phyloP scores from a whole-genome alignment of 2,329 filamentous ascomycete species.

The Venturia carpophila region DNA sequence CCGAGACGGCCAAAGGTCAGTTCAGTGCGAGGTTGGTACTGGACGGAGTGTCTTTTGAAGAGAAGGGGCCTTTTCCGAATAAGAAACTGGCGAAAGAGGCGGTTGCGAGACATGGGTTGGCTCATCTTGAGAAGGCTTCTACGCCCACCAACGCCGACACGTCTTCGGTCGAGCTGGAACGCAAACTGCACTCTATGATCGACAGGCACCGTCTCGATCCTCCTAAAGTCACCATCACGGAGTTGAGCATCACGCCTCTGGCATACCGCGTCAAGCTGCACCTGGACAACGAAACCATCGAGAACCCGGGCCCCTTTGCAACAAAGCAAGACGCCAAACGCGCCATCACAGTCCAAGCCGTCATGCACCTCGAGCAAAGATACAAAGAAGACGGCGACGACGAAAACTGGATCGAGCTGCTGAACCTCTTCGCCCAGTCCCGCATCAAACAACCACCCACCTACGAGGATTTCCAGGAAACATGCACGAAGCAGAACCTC shows the following conservation, averaged over 20 bases:
- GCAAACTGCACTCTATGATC: background rate
- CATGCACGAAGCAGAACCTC: background rate
- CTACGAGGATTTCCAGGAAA: conserved; percentile 7
- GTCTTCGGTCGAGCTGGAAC: background rate
- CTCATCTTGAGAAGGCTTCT: background rate
- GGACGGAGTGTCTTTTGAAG: background rate
- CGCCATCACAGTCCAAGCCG: background rate
- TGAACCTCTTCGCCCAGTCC: background rate
- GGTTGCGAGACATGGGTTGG: conserved; percentile 1
- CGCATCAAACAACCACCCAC: background rate
- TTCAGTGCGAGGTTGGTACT: conserved; percentile 7
- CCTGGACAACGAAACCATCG: background rate
- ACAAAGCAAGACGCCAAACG: background rate
- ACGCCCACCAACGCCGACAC: background rate
- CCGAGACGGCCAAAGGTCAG: background rate
- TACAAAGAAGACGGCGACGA: background rate
- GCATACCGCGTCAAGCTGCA: background rate
- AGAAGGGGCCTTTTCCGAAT: background rate
- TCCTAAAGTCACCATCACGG: background rate
- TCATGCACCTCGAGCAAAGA: background rate
- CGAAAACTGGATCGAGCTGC: conserved; percentile 1
- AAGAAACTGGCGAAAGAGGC: conserved; percentile 11
- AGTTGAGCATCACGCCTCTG: background rate
- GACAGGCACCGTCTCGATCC: background rate
- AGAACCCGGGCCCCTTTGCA: background rate